Base-by-base conservation (phyloP, 164 flowering plant species). In the Vitis labrusca region DNA sequence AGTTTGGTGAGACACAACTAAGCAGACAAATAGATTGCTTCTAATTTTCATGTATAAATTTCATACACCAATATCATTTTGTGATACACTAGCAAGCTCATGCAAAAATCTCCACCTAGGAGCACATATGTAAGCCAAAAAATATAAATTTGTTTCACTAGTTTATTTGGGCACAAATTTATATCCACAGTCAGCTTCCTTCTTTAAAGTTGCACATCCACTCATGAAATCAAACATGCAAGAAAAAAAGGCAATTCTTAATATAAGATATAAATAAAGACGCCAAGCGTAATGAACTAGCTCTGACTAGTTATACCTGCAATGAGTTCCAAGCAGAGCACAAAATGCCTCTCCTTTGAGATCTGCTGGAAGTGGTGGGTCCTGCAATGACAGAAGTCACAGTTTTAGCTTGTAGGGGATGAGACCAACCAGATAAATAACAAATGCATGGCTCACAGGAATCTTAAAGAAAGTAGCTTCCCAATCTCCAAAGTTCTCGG, bases 311-410 rank as follows among this genome's bases (percentile, higher is more conserved):
- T 66, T n/a, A 47, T 83, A 91, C 99, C 99, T 93, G 83, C 77
- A 68, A 78, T 91, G 88, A 67, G 96, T 91, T 71, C 99, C 99
- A 71, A 96, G 85, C 69, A 96, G 71, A 73, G 97, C 87, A 79
- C 83, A 76, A 71, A 89, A 92, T 44, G 80, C 80, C 59, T 88
- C 85, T 66, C 99, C 99, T 74, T 82, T 91, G 13, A 91, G 82
- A 85, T 92, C 96, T 56, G 90, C 73, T 51, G 98, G 89, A 74
- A 96, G 87, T 49, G 94, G 88, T 27, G 95, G 88, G 63, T 96
- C 93, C 99, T 96, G 81, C 74, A 81, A 37, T 9, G 51, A 67
- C 32, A 73, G 55, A 58, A 49, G 52, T 12, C 51, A 74, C 30
- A 55, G 13, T 32, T 29, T 49, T 19, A 67, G 52, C 3, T 15